These are phyloP conservation scores for Hymenoscyphus albidus DNA, from an alignment of 2,329 filamentous ascomycete species.

Conservation along the genomic window DNA sequence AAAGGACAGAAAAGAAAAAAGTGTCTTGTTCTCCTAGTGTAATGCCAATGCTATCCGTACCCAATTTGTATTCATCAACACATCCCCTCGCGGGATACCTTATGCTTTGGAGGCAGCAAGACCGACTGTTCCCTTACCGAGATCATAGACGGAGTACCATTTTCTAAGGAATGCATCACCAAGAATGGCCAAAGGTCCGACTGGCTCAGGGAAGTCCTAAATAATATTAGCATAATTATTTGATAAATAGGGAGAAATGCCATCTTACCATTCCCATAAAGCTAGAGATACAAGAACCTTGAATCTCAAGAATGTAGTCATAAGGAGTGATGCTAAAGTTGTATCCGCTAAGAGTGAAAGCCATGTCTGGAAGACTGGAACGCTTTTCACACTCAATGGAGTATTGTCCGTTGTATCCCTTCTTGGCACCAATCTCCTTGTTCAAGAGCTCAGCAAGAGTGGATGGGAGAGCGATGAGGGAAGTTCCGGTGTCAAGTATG, in stretches of 20 bases:
- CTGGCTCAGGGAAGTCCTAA: slow-evolving; percentile 69
- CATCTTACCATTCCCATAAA: slow-evolving; percentile 86
- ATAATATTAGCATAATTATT: slow-evolving; percentile 72
- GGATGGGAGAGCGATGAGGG: slow-evolving; percentile 89
- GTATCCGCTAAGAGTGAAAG: slow-evolving; percentile 84
- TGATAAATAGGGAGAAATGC: slow-evolving; percentile 40
- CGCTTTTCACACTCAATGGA: slow-evolving; percentile 85
- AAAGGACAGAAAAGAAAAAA: not conserved
- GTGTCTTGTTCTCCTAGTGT: not conserved
- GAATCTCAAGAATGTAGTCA: slow-evolving; percentile 95
- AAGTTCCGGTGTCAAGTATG: slow-evolving; percentile 97
- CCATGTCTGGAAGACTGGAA: slow-evolving; percentile 80
- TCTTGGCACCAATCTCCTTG: slow-evolving; percentile 96
- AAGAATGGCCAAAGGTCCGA: slow-evolving; percentile 89
- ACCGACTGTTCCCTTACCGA: slow-evolving; percentile 83
- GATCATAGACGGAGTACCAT: slow-evolving; percentile 95
- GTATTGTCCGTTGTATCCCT: slow-evolving; percentile 96
- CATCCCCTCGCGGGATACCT: slow-evolving; percentile 5
- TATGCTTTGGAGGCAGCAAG: slow-evolving; percentile 72
- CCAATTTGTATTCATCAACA: slow-evolving; percentile 14
- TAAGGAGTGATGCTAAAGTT: slow-evolving; percentile 86
- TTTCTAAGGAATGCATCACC: slow-evolving; percentile 81
- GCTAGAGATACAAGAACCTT: slow-evolving; percentile 92
- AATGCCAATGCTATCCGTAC: slow-evolving; percentile 13
- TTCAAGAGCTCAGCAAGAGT: slow-evolving; percentile 94